phyloP scores from a whole-genome alignment of 2,329 filamentous ascomycete genomes.

The Ophiostoma angusticollis region DNA sequence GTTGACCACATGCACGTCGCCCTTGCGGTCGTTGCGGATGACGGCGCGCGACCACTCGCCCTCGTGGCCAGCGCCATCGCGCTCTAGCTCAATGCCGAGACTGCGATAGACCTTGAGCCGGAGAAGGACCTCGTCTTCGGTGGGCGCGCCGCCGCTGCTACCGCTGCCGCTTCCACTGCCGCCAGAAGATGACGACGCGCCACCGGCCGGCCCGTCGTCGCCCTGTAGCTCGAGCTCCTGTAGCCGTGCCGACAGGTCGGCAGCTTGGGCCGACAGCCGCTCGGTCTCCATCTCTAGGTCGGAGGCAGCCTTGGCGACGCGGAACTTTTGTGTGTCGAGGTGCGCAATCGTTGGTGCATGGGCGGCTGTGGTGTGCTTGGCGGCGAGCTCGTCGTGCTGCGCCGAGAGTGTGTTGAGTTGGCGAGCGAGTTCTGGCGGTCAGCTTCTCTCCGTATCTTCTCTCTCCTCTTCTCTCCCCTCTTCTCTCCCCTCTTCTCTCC shows the following conservation, averaged over 20 bases:
- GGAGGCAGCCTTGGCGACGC: slow-evolving; percentile 77
- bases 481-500: no score
- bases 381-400: slow-evolving; percentile 64
- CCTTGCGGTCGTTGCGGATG: slow-evolving; percentile 72
- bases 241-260: slow-evolving; percentile 59
- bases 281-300: slow-evolving; percentile 94
- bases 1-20: slow-evolving; percentile 89
- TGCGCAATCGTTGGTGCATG: slow-evolving; percentile 77
- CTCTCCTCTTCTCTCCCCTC: no score
- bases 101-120: slow-evolving; percentile 85
- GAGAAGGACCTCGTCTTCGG: slow-evolving; percentile 55
- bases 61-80: slow-evolving; percentile 48
- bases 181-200: background rate
- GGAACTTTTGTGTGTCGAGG: slow-evolving; percentile 88
- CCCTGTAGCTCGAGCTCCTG: slow-evolving; percentile 80
- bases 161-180: background rate
- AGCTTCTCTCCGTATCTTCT: background rate
- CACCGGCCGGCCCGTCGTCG: slow-evolving; percentile 48
- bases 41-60: slow-evolving; percentile 80
- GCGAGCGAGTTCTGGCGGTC: slow-evolving; percentile 48
- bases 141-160: slow-evolving; percentile 18
- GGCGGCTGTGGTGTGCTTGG: slow-evolving; percentile 60
- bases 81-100: slow-evolving; percentile 77
- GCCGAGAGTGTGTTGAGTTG: slow-evolving; percentile 60
- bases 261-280: slow-evolving; percentile 66